These are phyloP conservation scores for Fagopyrum esculentum DNA, from an alignment of 148 eudicot species.

Conservation along the genomic window DNA sequence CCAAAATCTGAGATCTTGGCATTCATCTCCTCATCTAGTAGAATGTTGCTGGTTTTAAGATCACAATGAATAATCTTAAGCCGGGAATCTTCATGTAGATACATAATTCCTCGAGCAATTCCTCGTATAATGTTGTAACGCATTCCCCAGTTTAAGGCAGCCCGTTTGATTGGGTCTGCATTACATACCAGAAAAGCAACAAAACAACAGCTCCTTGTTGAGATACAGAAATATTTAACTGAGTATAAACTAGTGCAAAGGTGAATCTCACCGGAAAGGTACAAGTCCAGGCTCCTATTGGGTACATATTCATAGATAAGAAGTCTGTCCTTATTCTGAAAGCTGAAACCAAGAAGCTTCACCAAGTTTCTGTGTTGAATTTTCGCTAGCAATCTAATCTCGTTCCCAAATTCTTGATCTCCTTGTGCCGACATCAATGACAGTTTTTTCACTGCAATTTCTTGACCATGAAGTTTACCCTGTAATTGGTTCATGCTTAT, in stretches of 20 bases:
- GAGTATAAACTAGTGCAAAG: no score
- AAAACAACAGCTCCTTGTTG: no score
- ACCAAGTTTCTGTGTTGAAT: background rate
- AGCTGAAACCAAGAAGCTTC: background rate
- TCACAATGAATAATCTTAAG: background rate
- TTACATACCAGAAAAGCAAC: no score
- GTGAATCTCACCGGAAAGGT: background rate
- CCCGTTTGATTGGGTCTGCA: background rate
- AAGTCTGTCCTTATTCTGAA: background rate
- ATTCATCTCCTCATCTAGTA: background rate
- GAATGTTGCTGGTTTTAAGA: background rate
- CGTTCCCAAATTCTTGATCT: background rate
- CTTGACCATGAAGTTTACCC: background rate
- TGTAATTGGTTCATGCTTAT: background rate
- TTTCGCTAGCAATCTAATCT: background rate
- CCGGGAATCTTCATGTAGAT: background rate
- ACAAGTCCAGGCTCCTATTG: background rate
- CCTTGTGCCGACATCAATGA: background rate
- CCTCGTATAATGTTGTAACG: background rate
- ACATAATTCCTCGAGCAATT: background rate
- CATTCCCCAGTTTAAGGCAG: background rate
- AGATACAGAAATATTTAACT: no score
- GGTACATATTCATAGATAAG: background rate
- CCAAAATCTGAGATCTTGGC: background rate
- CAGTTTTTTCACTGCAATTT: background rate